Evolutionary conservation across 371 early-diverging fungal genomes (phyloP).

Genomic region (Saksenaea oblongispora): DNA sequence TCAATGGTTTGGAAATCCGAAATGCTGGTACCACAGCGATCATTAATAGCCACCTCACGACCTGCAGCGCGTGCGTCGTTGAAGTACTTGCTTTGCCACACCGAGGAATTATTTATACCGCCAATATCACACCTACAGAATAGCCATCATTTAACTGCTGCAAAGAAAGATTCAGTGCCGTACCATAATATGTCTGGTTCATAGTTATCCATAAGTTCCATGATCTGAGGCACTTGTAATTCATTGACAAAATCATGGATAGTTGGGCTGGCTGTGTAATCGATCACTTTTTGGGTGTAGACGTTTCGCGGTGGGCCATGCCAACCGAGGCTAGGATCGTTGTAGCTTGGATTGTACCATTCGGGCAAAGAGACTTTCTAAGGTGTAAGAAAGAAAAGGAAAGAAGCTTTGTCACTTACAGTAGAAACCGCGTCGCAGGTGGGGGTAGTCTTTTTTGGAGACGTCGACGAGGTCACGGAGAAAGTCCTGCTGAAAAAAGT

Average conservation of each 20-base stretch:
- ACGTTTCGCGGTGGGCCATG: slow-evolving; percentile 32
- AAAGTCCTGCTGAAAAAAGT: slow-evolving; percentile 31
- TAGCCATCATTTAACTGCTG: too few species aligned
- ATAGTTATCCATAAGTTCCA: slow-evolving; percentile 28
- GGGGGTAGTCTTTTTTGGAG: slow-evolving; percentile 26
- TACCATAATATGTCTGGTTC: slow-evolving; percentile 41
- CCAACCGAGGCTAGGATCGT: slow-evolving; percentile 28
- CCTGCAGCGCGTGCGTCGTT: slow-evolving; percentile 13
- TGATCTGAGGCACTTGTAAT: slow-evolving; percentile 35
- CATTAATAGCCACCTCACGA: slow-evolving; percentile 28
- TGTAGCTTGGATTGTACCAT: slow-evolving; percentile 42
- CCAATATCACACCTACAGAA: slow-evolving; percentile 39
- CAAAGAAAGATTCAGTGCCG: too few species aligned
- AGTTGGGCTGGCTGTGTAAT: slow-evolving; percentile 26
- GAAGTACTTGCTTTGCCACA: slow-evolving; percentile 33
- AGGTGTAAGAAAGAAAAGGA: neutral
- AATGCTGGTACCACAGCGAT: slow-evolving; percentile 34
- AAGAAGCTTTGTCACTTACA: slow-evolving; percentile 21
- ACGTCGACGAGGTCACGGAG: slow-evolving; percentile 24
- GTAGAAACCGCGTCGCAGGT: slow-evolving; percentile 38
- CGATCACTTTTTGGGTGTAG: slow-evolving; percentile 16
- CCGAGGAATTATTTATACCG: slow-evolving; percentile 37
- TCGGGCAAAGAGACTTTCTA: slow-evolving; percentile 40
- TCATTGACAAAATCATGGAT: slow-evolving; percentile 37
- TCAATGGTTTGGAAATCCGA: slow-evolving; percentile 42